Evolutionary conservation across 139 green algal genomes (phyloP).

Genomic region (Chlorella sp.): DNA sequence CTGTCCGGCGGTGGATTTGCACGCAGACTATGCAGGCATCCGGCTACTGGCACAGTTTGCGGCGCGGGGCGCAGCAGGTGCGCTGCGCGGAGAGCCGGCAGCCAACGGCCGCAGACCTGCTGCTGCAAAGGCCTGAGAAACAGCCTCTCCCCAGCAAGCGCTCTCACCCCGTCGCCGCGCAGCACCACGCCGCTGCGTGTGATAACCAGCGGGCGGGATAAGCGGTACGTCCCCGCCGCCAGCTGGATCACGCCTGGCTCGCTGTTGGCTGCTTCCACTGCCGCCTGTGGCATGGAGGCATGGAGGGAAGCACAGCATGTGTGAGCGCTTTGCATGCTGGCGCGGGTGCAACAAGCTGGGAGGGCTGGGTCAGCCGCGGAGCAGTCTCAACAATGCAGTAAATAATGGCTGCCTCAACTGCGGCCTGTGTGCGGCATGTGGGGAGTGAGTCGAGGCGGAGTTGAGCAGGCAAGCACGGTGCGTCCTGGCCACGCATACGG

Average conservation of each 20-base stretch:
- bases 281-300: neutral
- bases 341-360: no score
- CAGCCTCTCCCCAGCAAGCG: no score
- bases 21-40: neutral
- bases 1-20: neutral
- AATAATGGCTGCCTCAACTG: neutral
- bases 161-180: constrained; percentile 21
- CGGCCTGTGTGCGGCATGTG: neutral
- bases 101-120: no score
- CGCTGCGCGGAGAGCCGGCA: no score
- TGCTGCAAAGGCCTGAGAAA: neutral
- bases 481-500: no score
- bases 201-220: constrained; percentile 9
- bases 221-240: constrained; percentile 8
- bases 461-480: neutral
- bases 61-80: no score
- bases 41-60: neutral
- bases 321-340: no score
- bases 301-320: neutral
- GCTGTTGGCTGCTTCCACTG: neutral
- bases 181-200: constrained; percentile 3
- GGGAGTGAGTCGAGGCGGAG: no score
- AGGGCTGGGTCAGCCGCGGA: neutral
- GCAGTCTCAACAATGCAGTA: neutral
- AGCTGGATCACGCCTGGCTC: neutral